Evolutionary conservation across 805 yeast species (phyloP).

Genomic region (Metschnikowia proteae): DNA sequence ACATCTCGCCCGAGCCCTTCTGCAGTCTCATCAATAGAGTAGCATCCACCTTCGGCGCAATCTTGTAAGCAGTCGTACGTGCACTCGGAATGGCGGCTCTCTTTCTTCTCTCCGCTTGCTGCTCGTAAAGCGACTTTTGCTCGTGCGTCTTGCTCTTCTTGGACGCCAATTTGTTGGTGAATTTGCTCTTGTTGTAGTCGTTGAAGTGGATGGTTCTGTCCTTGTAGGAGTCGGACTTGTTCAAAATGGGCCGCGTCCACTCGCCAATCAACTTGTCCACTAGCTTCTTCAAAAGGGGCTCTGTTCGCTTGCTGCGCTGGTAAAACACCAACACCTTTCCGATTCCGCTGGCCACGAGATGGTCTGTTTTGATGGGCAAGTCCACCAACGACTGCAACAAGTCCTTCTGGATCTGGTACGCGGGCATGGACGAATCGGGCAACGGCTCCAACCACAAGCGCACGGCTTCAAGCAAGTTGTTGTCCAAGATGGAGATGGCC

Average conservation of each 20-base stretch:
- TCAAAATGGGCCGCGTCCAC: constrained; percentile 98
- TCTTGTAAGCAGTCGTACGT: constrained; percentile 80
- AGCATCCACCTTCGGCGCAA: constrained; percentile 78
- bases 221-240: constrained; percentile 89
- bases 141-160: constrained; percentile 30
- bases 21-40: constrained; percentile 43
- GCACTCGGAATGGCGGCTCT: constrained; percentile 96
- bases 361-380: constrained; percentile 93
- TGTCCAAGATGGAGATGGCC: constrained; percentile 90
- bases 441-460: constrained; percentile 97
- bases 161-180: constrained; percentile 39
- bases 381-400: constrained; percentile 68
- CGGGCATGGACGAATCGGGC: constrained; percentile 97
- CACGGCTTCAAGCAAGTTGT: constrained; percentile 87
- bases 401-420: constrained; percentile 90
- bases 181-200: constrained; percentile 61
- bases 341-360: constrained; percentile 87
- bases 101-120: constrained; percentile 84
- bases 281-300: constrained; percentile 75
- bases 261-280: constrained; percentile 92
- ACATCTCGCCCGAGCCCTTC: constrained; percentile 69
- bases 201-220: constrained; percentile 72
- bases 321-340: constrained; percentile 93
- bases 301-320: constrained; percentile 86
- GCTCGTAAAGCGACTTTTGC: constrained; percentile 70